Base-by-base conservation (phyloP, 1,139 yeast genomes). In the Pichia sp. region DNA sequence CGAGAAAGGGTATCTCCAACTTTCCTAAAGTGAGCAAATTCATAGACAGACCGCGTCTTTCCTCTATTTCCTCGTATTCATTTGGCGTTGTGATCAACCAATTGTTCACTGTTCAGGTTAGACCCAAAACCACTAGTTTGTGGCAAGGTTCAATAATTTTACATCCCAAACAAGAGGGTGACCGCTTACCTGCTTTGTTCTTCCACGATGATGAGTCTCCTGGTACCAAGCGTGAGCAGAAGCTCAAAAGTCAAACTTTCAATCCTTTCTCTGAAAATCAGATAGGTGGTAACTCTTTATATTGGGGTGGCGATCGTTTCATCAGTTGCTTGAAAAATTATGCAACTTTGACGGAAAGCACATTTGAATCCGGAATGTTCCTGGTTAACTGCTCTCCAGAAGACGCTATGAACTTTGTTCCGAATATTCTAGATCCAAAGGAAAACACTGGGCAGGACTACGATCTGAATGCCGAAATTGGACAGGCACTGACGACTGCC, bases 261-360 rank as follows among this genome's bases (percentile, higher is more conserved):
- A 87, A 85, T 57, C 91, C 95, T 0, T 91, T 88, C 68, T 80
- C 79, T 22, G 78, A 76, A 31, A 77, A 78, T 31, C 62, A 68
- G 3, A 66, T 66, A n/a, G 71, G 73, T 26, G 54, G 59, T 5
- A 49, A 53, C 26, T 77, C 76, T 16, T 65, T 88, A 45, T 85
- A 84, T 61, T 93, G 98, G 98, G 99, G 99, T 26, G 99, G 97
- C 1, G 78, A 78, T 43, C 87, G 87, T 60, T 84, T 95, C 57
- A 69, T 89, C 58, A 71, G 74, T 44, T 76, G 75, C 13, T 69
- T 91, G 44, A 71, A 73, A 43, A 67, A 70, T 46, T 75, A 77
- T 58, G 82, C 87, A 41, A 81, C 80, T 52, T 68, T 89, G 39
- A 89, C 85, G 59, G 76, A 76, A 56, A 82, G 95, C 0, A 76